These are phyloP conservation scores for Calonectria pteridis DNA, from an alignment of 2,329 filamentous ascomycete species.

Conservation along the genomic window DNA sequence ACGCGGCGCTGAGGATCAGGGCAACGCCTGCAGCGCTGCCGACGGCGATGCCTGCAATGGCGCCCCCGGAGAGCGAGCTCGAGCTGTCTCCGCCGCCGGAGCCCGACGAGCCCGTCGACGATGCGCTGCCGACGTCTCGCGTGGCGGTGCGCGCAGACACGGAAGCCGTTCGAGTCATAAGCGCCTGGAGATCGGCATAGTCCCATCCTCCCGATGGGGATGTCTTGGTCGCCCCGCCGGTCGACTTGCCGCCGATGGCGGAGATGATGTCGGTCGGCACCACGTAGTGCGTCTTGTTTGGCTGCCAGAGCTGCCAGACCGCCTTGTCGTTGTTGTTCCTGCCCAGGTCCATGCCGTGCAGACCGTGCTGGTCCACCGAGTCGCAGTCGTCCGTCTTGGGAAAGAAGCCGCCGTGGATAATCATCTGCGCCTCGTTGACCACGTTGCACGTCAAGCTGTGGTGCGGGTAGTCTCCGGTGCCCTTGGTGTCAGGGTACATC, in stretches of 20 bases:
- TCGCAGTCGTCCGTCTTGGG: conserved; percentile 64
- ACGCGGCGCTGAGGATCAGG: conserved; percentile 42
- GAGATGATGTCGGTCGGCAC: conserved; percentile 64
- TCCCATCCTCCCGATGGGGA: conserved; percentile 63
- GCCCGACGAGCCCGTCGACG: not conserved
- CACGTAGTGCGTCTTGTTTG: conserved; percentile 62
- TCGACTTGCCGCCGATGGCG: conserved; percentile 62
- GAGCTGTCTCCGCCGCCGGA: not conserved
- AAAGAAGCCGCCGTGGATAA: conserved; percentile 72
- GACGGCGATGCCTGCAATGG: conserved; percentile 59
- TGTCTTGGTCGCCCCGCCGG: conserved; percentile 66
- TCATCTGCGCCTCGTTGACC: conserved; percentile 67
- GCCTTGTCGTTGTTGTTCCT: conserved; percentile 58
- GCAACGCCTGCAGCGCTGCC: conserved; percentile 50
- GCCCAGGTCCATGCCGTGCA: conserved; percentile 69
- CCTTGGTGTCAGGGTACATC: conserved; percentile 58
- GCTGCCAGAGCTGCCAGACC: conserved; percentile 64
- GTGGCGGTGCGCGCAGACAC: conserved; percentile 63
- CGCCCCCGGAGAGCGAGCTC: conserved; percentile 47
- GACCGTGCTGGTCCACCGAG: conserved; percentile 62
- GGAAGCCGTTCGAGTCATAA: conserved; percentile 64
- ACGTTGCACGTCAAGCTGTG: conserved; percentile 71
- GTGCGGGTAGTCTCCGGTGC: conserved; percentile 58
- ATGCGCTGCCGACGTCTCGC: conserved; percentile 50
- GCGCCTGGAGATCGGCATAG: conserved; percentile 62